Evolutionary conservation across 1,284 basidiomycete species (phyloP), one percentile per base, ranked within the genome.

Genomic region (Cryptococcus wingfieldii): DNA sequence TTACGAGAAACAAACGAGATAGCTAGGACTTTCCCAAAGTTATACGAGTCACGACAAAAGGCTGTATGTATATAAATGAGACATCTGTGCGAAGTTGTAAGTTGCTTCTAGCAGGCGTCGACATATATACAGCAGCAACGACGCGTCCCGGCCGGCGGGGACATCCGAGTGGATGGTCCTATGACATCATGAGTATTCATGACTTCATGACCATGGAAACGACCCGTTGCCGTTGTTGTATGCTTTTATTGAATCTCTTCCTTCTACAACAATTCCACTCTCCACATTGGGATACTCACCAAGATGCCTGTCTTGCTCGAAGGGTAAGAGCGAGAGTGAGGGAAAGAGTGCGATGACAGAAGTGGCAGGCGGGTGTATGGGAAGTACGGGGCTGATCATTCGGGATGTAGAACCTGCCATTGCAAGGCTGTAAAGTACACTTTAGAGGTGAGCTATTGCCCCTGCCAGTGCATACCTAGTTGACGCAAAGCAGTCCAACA

Each of bases 371-470:
- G 31, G 12, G 42, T 12, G 45, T 23, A 23, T 46, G 18, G 23
- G 23, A 8, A 28, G 16, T 38, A 4, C 3, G 7, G 27, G 13
- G 16, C 14, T 19, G 37, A 43, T 60, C 46, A 57, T 41, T 37
- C 10, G 14, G 41, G 34, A 8, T 0, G 18, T 58, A 76, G 75
- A 13, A 69, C 74, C 13, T 77, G 76, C 59, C 76, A 77, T 58
- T 77, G 76, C 61, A 67, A 68, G 43, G 58, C 63, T 28, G 65
- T 77, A 58, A 70, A 73, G 54, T 77, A 69, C 50, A 70, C 68
- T 16, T 58, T 77, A 23, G 71, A 72, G 54, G 71, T 65, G 38
- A 37, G 67, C 53, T 9, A 27, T 25, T 13, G 12, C 14, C 18
- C 13, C n/a, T 4, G 25, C 25, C 14, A 9, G 13, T 12, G 31